Conservation (phyloP, 75 land plant genomes). For the Pinus taeda region DNA sequence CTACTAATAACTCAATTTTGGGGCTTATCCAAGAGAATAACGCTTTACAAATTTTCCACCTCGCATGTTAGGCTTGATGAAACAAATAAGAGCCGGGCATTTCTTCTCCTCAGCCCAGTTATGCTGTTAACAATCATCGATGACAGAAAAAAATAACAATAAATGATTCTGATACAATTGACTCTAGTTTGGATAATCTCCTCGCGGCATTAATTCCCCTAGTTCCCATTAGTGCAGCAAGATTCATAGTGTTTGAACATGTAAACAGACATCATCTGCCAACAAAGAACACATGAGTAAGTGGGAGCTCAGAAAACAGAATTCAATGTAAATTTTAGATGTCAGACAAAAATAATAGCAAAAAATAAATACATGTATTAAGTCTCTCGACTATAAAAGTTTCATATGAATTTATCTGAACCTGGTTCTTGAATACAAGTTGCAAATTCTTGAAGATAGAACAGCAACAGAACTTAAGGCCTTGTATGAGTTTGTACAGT, state of each 20-base stretch:
- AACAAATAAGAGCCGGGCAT: not conserved
- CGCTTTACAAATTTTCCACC: not conserved
- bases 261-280: not conserved
- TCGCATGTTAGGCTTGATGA: not conserved
- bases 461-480: not conserved
- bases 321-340: not conserved
- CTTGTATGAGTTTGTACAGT: not conserved
- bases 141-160: not conserved
- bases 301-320: not conserved
- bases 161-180: not conserved
- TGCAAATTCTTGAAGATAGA: not conserved
- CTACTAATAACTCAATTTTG: not conserved
- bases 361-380: not conserved
- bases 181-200: not conserved
- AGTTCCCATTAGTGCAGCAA: not conserved
- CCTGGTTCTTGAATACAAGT: conserved; percentile 4
- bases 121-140: not conserved
- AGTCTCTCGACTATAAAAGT: not conserved
- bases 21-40: not conserved
- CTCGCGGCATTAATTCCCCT: not conserved
- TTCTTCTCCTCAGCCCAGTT: not conserved
- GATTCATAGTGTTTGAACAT: not conserved
- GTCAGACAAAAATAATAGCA: too few species aligned
- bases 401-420: not conserved
- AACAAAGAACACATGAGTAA: not conserved